These are phyloP conservation scores for Hypomontagnella monticulosa DNA, from an alignment of 495 filamentous ascomycete genomes.

Conservation along the genomic window DNA sequence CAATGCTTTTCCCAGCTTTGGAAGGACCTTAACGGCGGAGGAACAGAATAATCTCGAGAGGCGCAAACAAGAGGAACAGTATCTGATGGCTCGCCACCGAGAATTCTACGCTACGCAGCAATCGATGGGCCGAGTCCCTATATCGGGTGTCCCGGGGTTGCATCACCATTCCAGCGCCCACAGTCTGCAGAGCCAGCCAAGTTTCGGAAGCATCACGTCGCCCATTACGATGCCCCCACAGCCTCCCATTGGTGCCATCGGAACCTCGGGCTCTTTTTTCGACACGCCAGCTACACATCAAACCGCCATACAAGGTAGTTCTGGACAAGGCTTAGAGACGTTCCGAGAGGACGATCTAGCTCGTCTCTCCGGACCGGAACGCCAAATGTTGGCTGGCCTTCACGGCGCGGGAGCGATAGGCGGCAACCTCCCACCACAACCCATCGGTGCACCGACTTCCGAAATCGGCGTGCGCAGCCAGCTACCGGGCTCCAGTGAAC, in stretches of 20 bases:
- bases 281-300: slow-evolving; percentile 61
- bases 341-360: slow-evolving; percentile 60
- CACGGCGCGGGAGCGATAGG: slow-evolving; percentile 38
- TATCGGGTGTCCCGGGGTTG: slow-evolving; percentile 75
- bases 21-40: slow-evolving; percentile 95
- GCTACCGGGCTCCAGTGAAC: slow-evolving; percentile 54
- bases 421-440: slow-evolving; percentile 44
- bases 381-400: slow-evolving; percentile 49
- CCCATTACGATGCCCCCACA: slow-evolving; percentile 81
- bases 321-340: slow-evolving; percentile 51
- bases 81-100: slow-evolving; percentile 92
- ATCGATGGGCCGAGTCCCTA: slow-evolving; percentile 61
- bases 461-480: slow-evolving; percentile 51
- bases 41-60: slow-evolving; percentile 97
- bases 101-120: slow-evolving; percentile 92
- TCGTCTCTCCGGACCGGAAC: slow-evolving; percentile 48
- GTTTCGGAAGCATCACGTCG: slow-evolving; percentile 91
- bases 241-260: slow-evolving; percentile 68
- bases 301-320: slow-evolving; percentile 44
- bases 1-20: slow-evolving; percentile 93
- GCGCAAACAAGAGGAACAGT: slow-evolving; percentile 97
- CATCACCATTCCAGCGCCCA: slow-evolving; percentile 95
- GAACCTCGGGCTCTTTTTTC: slow-evolving; percentile 69
- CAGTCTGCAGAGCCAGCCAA: slow-evolving; percentile 94
- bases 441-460: slow-evolving; percentile 41